phyloP scores from a whole-genome alignment of 179 eudicot genomes.

The Patellifolia procumbens region DNA sequence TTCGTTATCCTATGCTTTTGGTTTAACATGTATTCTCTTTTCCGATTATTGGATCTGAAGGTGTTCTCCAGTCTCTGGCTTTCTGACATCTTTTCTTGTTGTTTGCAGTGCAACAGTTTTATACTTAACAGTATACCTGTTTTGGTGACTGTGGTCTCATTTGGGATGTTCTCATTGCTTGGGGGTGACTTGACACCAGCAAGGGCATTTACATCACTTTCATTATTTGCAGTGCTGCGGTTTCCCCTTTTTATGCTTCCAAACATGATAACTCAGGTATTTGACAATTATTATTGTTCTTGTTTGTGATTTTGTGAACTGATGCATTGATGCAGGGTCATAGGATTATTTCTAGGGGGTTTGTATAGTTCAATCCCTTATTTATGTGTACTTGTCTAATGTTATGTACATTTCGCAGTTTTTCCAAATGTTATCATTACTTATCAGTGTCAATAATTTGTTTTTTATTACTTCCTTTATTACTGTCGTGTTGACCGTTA shows the following conservation, averaged over 20 bases:
- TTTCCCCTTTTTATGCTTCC: constrained; percentile 90
- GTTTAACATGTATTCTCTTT: not conserved
- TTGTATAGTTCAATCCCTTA: not conserved
- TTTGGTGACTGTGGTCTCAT: constrained; percentile 79
- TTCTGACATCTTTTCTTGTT: constrained; percentile 14
- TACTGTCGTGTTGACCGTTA: not conserved
- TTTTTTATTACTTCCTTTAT: not conserved
- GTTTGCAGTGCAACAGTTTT: constrained; percentile 75
- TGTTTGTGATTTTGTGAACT: not conserved
- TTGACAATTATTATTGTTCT: not conserved
- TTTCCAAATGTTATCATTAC: not conserved
- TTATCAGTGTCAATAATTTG: not conserved
- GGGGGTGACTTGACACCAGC: constrained; percentile 97
- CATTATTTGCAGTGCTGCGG: constrained; percentile 80
- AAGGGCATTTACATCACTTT: constrained; percentile 88
- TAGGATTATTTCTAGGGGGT: not conserved
- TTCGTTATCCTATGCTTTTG: not conserved
- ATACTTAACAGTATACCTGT: constrained; percentile 82
- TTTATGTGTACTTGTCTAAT: not conserved
- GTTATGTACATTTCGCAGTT: constrained; percentile 7
- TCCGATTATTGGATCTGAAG: not conserved
- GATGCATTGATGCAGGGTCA: not conserved
- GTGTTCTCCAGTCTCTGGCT: not conserved
- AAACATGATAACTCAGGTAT: constrained; percentile 81
- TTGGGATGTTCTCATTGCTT: constrained; percentile 75